Percentiles rank a stretch among this genome's conserved stretches.
phyloP scores from a whole-genome alignment of 164 flowering plant genomes.

The Aristolochia californica region DNA sequence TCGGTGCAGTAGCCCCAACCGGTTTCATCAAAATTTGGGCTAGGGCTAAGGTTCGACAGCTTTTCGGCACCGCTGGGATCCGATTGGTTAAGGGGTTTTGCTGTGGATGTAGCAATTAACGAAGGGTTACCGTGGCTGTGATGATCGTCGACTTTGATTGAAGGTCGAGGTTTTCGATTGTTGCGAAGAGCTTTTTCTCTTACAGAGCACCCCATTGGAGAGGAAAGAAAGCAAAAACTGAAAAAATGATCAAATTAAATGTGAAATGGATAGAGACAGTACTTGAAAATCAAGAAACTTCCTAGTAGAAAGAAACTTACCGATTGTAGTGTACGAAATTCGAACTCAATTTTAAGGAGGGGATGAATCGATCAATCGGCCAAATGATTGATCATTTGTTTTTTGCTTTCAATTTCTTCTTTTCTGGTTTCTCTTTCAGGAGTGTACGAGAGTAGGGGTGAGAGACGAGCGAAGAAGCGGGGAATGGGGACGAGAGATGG shows the following conservation, averaged over 20 bases:
- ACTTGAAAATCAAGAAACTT: not conserved
- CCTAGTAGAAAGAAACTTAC: not conserved
- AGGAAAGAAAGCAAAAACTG: not conserved
- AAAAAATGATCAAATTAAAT: not conserved
- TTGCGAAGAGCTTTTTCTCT: slow-evolving; percentile 57
- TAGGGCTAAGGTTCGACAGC: slow-evolving; percentile 18
- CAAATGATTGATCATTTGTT: no score
- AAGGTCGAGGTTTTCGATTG: slow-evolving; percentile 46
- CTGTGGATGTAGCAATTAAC: slow-evolving; percentile 27
- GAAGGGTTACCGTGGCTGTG: slow-evolving; percentile 10
- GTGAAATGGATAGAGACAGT: not conserved
- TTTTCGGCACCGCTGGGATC: slow-evolving; percentile 19
- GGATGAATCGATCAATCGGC: no score
- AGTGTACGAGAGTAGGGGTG: no score
- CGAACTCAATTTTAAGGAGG: no score
- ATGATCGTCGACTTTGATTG: not conserved
- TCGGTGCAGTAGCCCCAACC: slow-evolving; percentile 91
- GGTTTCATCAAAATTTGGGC: slow-evolving; percentile 35
- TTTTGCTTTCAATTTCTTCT: no score
- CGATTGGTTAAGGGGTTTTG: slow-evolving; percentile 21
- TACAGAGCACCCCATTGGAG: slow-evolving; percentile 53
- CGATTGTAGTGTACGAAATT: not conserved
- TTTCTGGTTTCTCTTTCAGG: no score
- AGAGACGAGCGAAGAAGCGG: no score
- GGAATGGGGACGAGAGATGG: no score